phyloP scores from a whole-genome alignment of 257 asterid genomes.

The Solanum clarkiae region DNA sequence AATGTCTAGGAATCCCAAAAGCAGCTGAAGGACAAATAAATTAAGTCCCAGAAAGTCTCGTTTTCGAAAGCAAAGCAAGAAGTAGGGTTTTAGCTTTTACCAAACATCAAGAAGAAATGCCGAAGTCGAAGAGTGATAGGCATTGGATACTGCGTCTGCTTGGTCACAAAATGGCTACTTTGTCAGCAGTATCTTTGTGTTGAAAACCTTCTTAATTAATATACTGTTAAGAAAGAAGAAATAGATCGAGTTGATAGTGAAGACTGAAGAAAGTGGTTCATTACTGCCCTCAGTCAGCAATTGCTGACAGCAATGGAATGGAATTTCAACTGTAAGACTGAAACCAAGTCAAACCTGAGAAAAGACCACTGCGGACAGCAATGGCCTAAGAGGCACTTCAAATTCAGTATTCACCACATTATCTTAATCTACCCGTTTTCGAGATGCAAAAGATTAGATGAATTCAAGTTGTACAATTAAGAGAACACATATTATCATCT shows the following conservation, averaged over 20 bases:
- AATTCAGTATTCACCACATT: not conserved
- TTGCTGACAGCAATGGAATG: not conserved
- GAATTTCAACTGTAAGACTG: not conserved
- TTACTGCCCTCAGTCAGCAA: too few species aligned
- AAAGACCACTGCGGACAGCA: not conserved
- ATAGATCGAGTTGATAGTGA: not conserved
- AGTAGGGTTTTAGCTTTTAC: constrained; percentile 1
- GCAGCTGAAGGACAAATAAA: too few species aligned
- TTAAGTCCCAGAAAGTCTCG: too few species aligned
- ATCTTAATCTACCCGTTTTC: not conserved
- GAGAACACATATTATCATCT: not conserved
- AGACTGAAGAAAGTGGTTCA: not conserved
- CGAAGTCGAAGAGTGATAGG: constrained; percentile 76
- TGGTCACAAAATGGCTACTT: too few species aligned
- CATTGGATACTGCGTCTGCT: too few species aligned
- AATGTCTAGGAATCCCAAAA: too few species aligned
- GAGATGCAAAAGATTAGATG: not conserved
- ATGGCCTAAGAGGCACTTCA: not conserved
- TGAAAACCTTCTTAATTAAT: not conserved
- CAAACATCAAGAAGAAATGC: constrained; percentile 29
- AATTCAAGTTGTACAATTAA: not conserved
- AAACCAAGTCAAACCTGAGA: not conserved
- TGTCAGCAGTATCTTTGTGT: not conserved
- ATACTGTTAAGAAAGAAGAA: not conserved
- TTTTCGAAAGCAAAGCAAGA: not conserved